These are phyloP conservation scores for Spizellomyces punctatus DNA, from an alignment of 192 early-diverging fungal species.

Conservation along the genomic window DNA sequence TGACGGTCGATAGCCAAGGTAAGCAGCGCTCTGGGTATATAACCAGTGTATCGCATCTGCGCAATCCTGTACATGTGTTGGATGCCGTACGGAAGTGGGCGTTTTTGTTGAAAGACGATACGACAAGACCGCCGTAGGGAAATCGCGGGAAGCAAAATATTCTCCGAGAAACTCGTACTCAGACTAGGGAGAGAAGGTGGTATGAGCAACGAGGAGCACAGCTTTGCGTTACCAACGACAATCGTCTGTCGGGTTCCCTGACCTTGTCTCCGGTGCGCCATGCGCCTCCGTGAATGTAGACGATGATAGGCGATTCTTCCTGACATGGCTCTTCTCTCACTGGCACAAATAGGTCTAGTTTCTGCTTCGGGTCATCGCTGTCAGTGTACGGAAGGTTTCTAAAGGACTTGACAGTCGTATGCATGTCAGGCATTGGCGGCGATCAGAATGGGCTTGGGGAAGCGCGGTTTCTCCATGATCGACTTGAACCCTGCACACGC, in stretches of 20 bases:
- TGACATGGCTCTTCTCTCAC: background rate
- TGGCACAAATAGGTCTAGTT: slow-evolving; percentile 68
- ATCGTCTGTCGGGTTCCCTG: background rate
- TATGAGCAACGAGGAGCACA: background rate
- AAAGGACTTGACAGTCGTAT: slow-evolving; percentile 10
- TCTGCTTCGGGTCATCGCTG: slow-evolving; percentile 40
- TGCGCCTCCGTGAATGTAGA: slow-evolving; percentile 85
- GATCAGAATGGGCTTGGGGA: no score
- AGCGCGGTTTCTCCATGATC: no score
- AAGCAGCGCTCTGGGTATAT: background rate
- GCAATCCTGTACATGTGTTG: slow-evolving; percentile 68
- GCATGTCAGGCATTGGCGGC: no score
- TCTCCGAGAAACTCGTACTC: slow-evolving; percentile 56
- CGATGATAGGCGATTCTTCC: slow-evolving; percentile 47
- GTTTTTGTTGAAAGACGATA: slow-evolving; percentile 61
- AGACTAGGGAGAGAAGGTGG: background rate
- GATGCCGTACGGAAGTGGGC: slow-evolving; percentile 46
- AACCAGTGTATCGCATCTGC: slow-evolving; percentile 14
- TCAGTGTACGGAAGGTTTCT: slow-evolving; percentile 37
- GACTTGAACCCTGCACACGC: no score
- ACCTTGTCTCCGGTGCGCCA: slow-evolving; percentile 81
- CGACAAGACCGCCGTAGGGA: slow-evolving; percentile 70
- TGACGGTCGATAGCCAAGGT: slow-evolving; percentile 5
- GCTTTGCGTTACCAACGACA: background rate
- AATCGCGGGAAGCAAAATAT: slow-evolving; percentile 47